Conservation (phyloP, 352 stramenopile species). For the Peronospora farinosa region DNA sequence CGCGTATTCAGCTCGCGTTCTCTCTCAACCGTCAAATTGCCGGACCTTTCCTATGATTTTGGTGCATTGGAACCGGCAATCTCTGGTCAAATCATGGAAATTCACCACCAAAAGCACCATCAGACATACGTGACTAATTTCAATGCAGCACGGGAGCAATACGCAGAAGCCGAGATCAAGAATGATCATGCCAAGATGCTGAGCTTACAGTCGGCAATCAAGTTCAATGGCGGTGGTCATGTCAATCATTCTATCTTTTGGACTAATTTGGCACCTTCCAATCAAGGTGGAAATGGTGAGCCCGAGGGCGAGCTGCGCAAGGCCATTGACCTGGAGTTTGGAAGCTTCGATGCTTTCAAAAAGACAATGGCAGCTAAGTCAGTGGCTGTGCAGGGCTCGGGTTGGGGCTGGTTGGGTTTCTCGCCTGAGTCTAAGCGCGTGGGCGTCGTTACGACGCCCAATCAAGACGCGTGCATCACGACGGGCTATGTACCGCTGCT, state of each 20-base stretch:
- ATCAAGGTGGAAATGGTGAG: constrained; percentile 70
- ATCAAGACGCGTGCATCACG: constrained; percentile 94
- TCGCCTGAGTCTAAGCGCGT: constrained; percentile 82
- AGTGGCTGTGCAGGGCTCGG: constrained; percentile 93
- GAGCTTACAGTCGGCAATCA: constrained; percentile 87
- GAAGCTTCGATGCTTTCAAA: constrained; percentile 90
- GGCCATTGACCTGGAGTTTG: constrained; percentile 90
- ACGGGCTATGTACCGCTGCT: constrained; percentile 94
- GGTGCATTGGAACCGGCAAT: constrained; percentile 84
- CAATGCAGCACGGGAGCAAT: constrained; percentile 91
- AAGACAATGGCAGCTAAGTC: constrained; percentile 84
- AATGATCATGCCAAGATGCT: constrained; percentile 89
- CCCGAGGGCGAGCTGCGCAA: constrained; percentile 79
- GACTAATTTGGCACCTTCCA: constrained; percentile 90
- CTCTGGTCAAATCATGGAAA: constrained; percentile 86
- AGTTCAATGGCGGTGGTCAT: constrained; percentile 98
- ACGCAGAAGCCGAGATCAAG: constrained; percentile 84
- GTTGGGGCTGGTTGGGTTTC: constrained; percentile 97
- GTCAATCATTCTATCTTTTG: constrained; percentile 99
- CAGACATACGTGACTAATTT: constrained; percentile 95
- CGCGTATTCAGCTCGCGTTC: constrained; percentile 26
- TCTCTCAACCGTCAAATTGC: constrained; percentile 71
- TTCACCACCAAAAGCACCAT: constrained; percentile 97
- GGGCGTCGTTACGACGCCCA: constrained; percentile 85
- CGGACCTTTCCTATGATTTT: constrained; percentile 84